Evolutionary conservation across 805 yeast genomes (phyloP).

Genomic region (Lipomyces yamanashiensis): DNA sequence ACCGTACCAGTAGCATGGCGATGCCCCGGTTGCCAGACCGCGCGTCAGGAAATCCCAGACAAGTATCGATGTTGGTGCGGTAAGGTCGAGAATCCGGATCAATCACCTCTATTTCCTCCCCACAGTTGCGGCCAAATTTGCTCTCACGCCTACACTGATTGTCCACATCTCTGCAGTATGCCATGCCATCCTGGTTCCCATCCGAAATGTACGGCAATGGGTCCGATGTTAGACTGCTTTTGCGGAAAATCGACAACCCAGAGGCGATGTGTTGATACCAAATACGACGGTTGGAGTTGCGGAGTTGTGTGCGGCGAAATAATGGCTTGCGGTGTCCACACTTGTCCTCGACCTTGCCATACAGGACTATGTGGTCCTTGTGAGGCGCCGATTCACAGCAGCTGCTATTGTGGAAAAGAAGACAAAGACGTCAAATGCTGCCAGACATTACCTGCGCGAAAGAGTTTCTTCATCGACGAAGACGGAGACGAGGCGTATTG

Average conservation of each 20-base stretch:
- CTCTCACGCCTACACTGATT: constrained; percentile 53
- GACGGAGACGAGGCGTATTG: constrained; percentile 43
- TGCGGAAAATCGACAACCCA: constrained; percentile 75
- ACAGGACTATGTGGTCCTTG: constrained; percentile 84
- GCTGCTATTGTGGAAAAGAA: constrained; percentile 79
- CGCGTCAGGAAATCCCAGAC: constrained; percentile 53
- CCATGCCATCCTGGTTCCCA: constrained; percentile 92
- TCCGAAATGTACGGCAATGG: constrained; percentile 76
- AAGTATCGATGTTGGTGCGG: constrained; percentile 89
- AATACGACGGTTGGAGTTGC: constrained; percentile 75
- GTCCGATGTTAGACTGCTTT: constrained; percentile 68
- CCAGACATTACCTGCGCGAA: constrained; percentile 38
- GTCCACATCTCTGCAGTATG: constrained; percentile 76
- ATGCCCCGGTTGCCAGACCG: constrained; percentile 80
- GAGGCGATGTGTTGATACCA: constrained; percentile 73
- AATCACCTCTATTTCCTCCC: constrained; percentile 58
- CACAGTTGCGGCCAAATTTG: constrained; percentile 92
- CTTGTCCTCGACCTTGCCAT: constrained; percentile 70
- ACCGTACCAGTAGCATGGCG: constrained; percentile 60
- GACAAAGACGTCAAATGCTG: constrained; percentile 52
- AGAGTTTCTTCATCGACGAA: constrained; percentile 38
- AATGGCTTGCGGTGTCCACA: constrained; percentile 74
- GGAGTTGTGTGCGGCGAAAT: constrained; percentile 60
- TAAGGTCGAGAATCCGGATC: constrained; percentile 64
- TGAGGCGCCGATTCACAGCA: constrained; percentile 51